Percentiles rank a stretch among this genome's conserved stretches.
These are phyloP conservation scores for Chlorella sp. DNA, from an alignment of 139 green algal species.

Conservation along the genomic window DNA sequence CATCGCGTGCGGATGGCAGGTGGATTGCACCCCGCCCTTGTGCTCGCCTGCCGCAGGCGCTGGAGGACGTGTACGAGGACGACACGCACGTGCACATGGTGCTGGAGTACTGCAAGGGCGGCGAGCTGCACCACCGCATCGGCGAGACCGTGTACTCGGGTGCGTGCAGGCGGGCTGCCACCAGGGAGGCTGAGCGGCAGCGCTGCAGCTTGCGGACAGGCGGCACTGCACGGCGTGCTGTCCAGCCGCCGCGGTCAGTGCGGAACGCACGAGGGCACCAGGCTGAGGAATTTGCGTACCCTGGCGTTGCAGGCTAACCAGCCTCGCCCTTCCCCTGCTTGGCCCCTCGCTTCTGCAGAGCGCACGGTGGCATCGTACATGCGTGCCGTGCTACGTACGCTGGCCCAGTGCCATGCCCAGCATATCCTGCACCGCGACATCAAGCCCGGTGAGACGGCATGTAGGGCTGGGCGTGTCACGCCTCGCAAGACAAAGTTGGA, in stretches of 20 bases:
- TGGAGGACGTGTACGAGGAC: slow-evolving; percentile 75
- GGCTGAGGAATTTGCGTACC: too few relatives aligned
- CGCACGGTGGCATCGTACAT: slow-evolving; percentile 56
- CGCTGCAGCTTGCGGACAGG: too few relatives aligned
- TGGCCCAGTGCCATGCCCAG: slow-evolving; percentile 52
- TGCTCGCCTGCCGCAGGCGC: neutral
- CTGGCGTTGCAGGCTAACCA: too few relatives aligned
- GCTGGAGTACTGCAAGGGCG: slow-evolving; percentile 87
- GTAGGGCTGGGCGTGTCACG: too few relatives aligned
- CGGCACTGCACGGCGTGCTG: too few relatives aligned
- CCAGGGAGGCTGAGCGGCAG: too few relatives aligned
- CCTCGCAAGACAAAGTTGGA: neutral
- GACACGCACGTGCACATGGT: slow-evolving; percentile 82
- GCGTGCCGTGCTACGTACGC: slow-evolving; percentile 44
- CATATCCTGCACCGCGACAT: slow-evolving; percentile 81
- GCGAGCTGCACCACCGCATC: slow-evolving; percentile 81
- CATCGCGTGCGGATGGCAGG: too few relatives aligned
- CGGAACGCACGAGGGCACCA: too few relatives aligned
- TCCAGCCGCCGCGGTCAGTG: too few relatives aligned
- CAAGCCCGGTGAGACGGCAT: too few relatives aligned
- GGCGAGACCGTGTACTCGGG: slow-evolving; percentile 77
- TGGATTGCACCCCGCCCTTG: too few relatives aligned
- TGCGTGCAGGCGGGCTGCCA: neutral
- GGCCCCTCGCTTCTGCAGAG: neutral
- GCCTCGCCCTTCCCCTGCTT: too few relatives aligned